Evolutionary conservation across 148 eudicot genomes (phyloP).

Genomic region (Agrostemma githago): DNA sequence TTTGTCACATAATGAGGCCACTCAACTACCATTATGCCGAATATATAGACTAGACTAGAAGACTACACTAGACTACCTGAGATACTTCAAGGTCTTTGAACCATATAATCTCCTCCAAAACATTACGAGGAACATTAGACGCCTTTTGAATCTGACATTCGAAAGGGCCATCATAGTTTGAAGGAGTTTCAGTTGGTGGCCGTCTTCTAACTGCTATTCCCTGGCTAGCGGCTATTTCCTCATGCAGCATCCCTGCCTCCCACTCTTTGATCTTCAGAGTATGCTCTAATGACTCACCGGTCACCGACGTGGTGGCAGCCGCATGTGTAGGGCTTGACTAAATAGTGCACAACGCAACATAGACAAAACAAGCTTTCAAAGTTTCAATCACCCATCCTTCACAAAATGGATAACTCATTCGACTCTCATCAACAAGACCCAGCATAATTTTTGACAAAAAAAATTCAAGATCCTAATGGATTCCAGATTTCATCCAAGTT

Average conservation of each 20-base stretch:
- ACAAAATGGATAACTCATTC: neutral
- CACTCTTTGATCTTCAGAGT: constrained; percentile 66
- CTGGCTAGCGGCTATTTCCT: constrained; percentile 67
- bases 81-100: constrained; percentile 75
- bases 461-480: neutral
- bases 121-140: constrained; percentile 62
- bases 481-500: neutral
- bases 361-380: neutral
- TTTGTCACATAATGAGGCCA: neutral
- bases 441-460: neutral
- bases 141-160: constrained; percentile 59
- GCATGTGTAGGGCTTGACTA: constrained; percentile 47
- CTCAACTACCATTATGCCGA: neutral
- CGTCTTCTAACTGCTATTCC: constrained; percentile 86
- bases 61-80: constrained; percentile 35
- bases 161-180: constrained; percentile 72
- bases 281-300: constrained; percentile 34
- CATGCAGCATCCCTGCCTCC: constrained; percentile 60
- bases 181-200: constrained; percentile 73
- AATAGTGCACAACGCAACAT: constrained; percentile 18
- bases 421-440: too few species aligned
- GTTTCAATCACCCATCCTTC: constrained; percentile 6
- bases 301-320: constrained; percentile 29
- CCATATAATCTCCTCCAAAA: constrained; percentile 94
- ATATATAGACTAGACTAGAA: neutral